phyloP scores from a whole-genome alignment of 176 grass and related monocot species.

The Microstegium vimineum region DNA sequence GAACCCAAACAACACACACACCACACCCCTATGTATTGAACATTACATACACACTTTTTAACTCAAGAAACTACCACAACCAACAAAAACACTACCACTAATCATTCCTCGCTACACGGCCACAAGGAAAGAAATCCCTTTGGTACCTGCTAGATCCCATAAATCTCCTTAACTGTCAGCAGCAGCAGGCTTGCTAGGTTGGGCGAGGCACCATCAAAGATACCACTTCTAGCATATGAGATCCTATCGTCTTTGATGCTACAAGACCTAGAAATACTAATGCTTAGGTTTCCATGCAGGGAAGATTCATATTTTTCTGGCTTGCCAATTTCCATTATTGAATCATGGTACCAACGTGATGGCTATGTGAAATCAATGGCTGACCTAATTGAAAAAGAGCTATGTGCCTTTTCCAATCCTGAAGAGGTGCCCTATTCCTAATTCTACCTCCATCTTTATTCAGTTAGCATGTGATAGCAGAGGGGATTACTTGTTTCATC shows the following conservation, averaged over 20 bases:
- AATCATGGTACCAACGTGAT: constrained; percentile 91
- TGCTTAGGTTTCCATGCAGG: constrained; percentile 32
- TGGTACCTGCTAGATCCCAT: neutral
- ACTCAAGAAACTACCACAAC: neutral
- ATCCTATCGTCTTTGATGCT: neutral
- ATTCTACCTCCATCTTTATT: constrained; percentile 1
- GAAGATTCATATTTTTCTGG: constrained; percentile 84
- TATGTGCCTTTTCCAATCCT: constrained; percentile 57
- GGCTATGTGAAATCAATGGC: constrained; percentile 95
- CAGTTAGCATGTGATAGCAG: neutral
- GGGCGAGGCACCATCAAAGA: neutral
- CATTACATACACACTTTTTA: neutral
- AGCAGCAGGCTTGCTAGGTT: neutral
- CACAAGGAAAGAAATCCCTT: neutral
- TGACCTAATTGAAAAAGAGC: constrained; percentile 78
- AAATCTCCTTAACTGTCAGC: neutral
- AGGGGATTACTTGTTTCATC: neutral
- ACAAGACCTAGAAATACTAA: constrained; percentile 4
- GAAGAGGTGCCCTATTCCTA: constrained; percentile 54
- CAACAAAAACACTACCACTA: neutral
- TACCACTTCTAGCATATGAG: neutral
- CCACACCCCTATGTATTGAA: neutral
- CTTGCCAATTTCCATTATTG: constrained; percentile 85
- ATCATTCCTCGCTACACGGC: neutral
- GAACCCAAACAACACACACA: neutral